Base-by-base conservation (phyloP, 2,329 filamentous ascomycete genomes). In the Graphilbum sp. region DNA sequence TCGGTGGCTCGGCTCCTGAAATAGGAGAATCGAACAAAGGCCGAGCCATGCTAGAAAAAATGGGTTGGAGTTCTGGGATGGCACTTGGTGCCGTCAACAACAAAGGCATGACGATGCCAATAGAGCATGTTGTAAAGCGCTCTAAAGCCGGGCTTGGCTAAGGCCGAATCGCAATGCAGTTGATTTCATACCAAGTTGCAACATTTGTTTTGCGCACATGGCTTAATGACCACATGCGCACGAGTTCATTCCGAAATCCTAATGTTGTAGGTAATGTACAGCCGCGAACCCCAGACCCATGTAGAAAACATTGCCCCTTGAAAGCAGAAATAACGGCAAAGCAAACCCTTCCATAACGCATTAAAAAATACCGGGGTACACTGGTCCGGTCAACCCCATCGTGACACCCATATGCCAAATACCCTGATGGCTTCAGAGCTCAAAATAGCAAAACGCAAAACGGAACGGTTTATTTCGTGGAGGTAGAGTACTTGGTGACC, bases 401-500 rank as follows among this genome's bases (percentile, higher is more conserved):
- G 67, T 69, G 66, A 70, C 66, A 67, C 66, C 64, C 59, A 66
- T 62, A 67, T 67, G 63, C 63, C 64, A 61, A 67, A 61, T 66
- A 66, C 62, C 57, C 58, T 57, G 58, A 57, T 58, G 20, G n/a
- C 9, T 20, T 16, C 35, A 19, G 21, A 15, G 33, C 32, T 37
- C n/a, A 5, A 27, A 36, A 24, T 64, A 59, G 70, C 52, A 61
- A 62, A 61, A 54, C 45, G 19, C 32, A 32, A 51, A 46, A 57
- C 50, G 54, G 51, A 58, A 47, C 75, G 31, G 17, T 34, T 37
- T 94, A 96, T 85, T 96, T 98, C 66, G 87, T 90, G 59, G 88
- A 95, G 43, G 88, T 95, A 52, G 88, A 96, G 77, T 96, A 98
- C 79, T 98, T 98, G 74, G 90, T 98, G 53, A 98, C 90, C 42